phyloP scores from a whole-genome alignment of 164 flowering plant species.

The Tinospora cordifolia region DNA sequence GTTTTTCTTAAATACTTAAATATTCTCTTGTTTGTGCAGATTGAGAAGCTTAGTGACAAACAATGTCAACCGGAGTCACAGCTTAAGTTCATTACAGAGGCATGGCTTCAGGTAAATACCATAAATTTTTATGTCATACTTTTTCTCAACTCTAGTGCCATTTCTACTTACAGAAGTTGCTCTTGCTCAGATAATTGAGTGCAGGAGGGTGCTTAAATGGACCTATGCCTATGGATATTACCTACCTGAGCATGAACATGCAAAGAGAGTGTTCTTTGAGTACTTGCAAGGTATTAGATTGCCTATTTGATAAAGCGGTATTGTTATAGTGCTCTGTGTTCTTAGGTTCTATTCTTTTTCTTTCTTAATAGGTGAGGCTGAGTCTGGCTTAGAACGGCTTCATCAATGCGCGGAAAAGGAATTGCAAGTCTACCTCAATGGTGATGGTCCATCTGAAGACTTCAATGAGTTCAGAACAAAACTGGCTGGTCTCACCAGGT shows the following conservation, averaged over 20 bases:
- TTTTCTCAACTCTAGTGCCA: background rate
- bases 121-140: background rate
- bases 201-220: conserved; percentile 76
- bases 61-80: conserved; percentile 40
- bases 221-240: conserved; percentile 76
- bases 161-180: background rate
- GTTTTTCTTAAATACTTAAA: background rate
- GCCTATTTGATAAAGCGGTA: background rate
- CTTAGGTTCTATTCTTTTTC: background rate
- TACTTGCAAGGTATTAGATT: conserved; percentile 43
- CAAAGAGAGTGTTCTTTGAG: conserved; percentile 58
- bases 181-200: conserved; percentile 54
- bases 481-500: conserved; percentile 63
- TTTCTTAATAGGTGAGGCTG: conserved; percentile 53
- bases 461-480: conserved; percentile 64
- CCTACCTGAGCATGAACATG: conserved; percentile 49
- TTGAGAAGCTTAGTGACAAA: conserved; percentile 39
- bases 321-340: background rate
- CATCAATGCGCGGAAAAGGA: conserved; percentile 81
- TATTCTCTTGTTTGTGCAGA: conserved; percentile 17
- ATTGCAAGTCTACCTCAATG: conserved; percentile 34
- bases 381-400: conserved; percentile 68
- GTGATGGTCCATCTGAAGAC: conserved; percentile 38
- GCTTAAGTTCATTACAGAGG: conserved; percentile 42
- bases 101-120: conserved; percentile 53